Conservation (phyloP, 2,329 filamentous ascomycete species). For the Ceratocystis diversiconidia region DNA sequence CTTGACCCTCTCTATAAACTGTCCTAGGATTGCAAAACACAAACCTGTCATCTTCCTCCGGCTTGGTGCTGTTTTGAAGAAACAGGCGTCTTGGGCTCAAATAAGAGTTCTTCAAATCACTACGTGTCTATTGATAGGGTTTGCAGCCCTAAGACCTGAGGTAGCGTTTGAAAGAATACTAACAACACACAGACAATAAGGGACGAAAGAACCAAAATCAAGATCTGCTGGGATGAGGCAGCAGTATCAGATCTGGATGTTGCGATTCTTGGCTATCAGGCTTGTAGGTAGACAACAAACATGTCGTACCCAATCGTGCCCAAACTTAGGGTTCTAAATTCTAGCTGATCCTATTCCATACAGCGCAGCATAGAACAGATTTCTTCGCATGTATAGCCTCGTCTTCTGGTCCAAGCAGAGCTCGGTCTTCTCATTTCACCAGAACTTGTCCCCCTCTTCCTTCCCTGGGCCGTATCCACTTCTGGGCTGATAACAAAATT, state of each 20-base stretch:
- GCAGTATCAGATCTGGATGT: not conserved
- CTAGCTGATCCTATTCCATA: not conserved
- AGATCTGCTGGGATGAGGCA: not conserved
- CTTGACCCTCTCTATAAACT: not conserved
- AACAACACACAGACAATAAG: not conserved
- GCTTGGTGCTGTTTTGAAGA: not conserved
- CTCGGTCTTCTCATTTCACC: slow-evolving; percentile 7
- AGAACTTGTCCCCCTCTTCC: not conserved
- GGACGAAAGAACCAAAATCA: not conserved
- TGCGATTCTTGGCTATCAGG: not conserved
- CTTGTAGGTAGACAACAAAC: not conserved
- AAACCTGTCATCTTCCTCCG: not conserved
- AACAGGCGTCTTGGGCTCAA: not conserved
- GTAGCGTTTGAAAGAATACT: not conserved
- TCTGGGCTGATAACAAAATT: not conserved
- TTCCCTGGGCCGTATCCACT: not conserved
- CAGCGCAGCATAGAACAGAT: no score
- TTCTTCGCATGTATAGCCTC: not conserved
- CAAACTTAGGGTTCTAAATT: not conserved
- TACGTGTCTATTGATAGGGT: not conserved
- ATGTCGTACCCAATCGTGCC: not conserved
- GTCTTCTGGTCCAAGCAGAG: not conserved
- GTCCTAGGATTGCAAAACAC: not conserved
- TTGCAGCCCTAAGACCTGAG: not conserved
- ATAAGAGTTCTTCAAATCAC: not conserved